phyloP scores from a whole-genome alignment of 306 rosid species.

The Begonia peltatifolia region DNA sequence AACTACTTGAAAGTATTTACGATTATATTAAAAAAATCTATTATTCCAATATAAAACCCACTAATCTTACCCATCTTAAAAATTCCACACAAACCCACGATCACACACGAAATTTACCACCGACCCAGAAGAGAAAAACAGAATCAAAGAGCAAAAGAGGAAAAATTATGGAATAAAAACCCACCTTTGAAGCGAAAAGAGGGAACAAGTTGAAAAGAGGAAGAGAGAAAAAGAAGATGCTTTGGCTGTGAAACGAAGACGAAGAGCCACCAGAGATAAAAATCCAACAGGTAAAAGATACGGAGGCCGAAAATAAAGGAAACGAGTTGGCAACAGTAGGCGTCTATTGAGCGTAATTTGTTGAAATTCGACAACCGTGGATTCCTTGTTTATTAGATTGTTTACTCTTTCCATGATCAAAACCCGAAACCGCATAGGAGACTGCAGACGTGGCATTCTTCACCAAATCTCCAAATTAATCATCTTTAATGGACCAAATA shows the following conservation, averaged over 20 bases:
- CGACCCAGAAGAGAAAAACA: constrained; percentile 1
- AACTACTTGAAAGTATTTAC: too few relatives aligned
- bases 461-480: too few relatives aligned
- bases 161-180: neutral
- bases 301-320: neutral
- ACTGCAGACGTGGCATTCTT: too few relatives aligned
- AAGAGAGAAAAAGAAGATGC: neutral
- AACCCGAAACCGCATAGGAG: too few relatives aligned
- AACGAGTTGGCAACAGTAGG: constrained; percentile 3
- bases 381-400: too few relatives aligned
- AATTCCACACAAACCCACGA: constrained; percentile 16
- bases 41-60: neutral
- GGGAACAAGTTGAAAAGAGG: neutral
- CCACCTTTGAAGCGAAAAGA: constrained; percentile 14
- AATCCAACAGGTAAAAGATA: constrained; percentile 3
- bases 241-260: neutral
- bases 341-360: constrained; percentile 8
- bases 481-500: too few relatives aligned
- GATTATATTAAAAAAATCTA: too few relatives aligned
- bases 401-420: too few relatives aligned
- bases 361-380: neutral
- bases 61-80: constrained; percentile 6
- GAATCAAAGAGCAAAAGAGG: neutral
- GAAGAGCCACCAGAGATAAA: neutral
- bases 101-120: constrained; percentile 6